Conservation (phyloP, 352 stramenopile genomes). For the Pythium dissimile region DNA sequence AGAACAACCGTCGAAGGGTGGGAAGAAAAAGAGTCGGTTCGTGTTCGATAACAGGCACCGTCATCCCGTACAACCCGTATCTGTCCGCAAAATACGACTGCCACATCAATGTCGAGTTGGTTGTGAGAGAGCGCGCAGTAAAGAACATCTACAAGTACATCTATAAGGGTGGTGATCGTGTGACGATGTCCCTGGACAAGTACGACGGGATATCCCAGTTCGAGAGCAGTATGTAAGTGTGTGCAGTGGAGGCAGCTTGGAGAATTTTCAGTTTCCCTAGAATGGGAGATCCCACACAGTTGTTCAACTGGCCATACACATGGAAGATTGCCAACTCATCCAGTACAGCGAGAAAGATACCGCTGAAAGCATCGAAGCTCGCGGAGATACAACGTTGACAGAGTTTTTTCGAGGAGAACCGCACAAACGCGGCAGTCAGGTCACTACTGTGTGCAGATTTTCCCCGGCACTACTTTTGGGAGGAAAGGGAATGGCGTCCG, state of each 20-base stretch:
- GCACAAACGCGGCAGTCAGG: neutral
- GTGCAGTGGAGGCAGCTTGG: neutral
- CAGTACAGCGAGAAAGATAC: conserved; percentile 14
- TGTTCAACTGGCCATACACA: neutral
- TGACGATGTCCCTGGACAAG: neutral
- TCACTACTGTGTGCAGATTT: neutral
- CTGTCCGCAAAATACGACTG: conserved; percentile 46
- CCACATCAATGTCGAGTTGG: conserved; percentile 58
- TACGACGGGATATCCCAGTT: conserved; percentile 3
- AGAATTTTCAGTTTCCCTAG: conserved; percentile 2
- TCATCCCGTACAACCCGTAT: conserved; percentile 58
- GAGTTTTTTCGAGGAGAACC: neutral
- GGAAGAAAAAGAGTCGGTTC: too few relatives aligned
- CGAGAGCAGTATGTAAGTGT: conserved; percentile 4
- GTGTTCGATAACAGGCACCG: too few relatives aligned
- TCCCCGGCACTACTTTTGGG: neutral
- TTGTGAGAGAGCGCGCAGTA: conserved; percentile 19
- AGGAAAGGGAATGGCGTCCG: neutral
- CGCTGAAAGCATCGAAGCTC: conserved; percentile 3
- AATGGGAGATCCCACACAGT: conserved; percentile 6
- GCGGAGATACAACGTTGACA: neutral
- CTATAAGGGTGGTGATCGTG: conserved; percentile 34
- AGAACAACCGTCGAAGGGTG: too few relatives aligned
- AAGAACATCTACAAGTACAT: conserved; percentile 66
- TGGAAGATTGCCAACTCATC: neutral